These are phyloP conservation scores for Penicillium coffeae DNA, from an alignment of 495 filamentous ascomycete genomes.

Conservation along the genomic window DNA sequence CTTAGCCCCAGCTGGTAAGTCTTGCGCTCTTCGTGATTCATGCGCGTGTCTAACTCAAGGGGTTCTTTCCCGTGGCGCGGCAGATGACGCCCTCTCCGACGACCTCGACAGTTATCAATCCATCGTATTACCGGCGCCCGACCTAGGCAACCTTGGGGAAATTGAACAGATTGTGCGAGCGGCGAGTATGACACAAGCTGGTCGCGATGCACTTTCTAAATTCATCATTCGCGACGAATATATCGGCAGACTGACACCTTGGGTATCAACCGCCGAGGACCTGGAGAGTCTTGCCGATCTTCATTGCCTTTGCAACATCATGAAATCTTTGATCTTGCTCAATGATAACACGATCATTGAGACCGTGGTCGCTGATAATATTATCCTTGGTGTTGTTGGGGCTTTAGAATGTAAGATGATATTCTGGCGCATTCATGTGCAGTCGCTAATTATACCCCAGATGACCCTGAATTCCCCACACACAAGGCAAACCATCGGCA, in stretches of 20 bases:
- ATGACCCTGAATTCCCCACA: constrained; percentile 97
- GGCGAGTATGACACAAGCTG: constrained; percentile 66
- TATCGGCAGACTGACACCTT: constrained; percentile 78
- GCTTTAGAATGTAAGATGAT: constrained; percentile 79
- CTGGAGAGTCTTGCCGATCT: constrained; percentile 81
- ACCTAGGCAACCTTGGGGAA: constrained; percentile 74
- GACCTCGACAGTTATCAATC: constrained; percentile 71
- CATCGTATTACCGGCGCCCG: constrained; percentile 70
- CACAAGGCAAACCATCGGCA: constrained; percentile 97
- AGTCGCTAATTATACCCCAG: constrained; percentile 30
- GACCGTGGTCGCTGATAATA: constrained; percentile 81
- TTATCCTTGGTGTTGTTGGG: constrained; percentile 89
- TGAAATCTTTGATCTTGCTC: constrained; percentile 91
- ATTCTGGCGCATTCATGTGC: background rate
- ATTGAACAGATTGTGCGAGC: constrained; percentile 77
- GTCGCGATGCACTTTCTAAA: constrained; percentile 86
- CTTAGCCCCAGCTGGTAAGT: constrained; percentile 49
- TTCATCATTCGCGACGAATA: constrained; percentile 81
- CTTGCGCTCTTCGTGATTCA: background rate
- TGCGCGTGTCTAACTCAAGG: constrained; percentile 4
- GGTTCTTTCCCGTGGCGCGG: background rate
- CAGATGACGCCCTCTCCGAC: constrained; percentile 88
- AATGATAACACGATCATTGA: constrained; percentile 96
- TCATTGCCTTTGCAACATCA: constrained; percentile 92
- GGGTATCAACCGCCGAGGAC: constrained; percentile 85